Conservation (phyloP, 345 rosid species). For the Hibiscus tridactylites region DNA sequence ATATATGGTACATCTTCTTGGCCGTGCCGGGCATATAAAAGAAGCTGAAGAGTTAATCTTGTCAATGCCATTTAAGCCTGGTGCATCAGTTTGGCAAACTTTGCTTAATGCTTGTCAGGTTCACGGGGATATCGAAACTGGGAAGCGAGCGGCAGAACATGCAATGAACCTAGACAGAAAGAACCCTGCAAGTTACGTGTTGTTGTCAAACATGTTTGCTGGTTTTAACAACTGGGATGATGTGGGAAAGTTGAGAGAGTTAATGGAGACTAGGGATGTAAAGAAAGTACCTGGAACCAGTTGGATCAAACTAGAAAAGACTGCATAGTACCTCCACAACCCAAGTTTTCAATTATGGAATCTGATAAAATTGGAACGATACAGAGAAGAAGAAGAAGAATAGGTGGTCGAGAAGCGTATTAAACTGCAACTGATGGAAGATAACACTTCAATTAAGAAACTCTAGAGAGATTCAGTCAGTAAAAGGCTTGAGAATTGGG, state of each 20-base stretch:
- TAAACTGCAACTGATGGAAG: neutral
- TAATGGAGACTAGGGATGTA: constrained; percentile 39
- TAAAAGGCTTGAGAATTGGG: neutral
- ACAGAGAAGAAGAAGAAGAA: too few relatives aligned
- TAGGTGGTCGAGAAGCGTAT: neutral
- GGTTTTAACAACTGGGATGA: constrained; percentile 36
- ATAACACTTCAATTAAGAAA: neutral
- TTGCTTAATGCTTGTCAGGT: constrained; percentile 39
- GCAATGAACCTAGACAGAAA: constrained; percentile 29
- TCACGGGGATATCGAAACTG: constrained; percentile 45
- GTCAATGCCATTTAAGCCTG: constrained; percentile 37
- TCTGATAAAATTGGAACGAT: neutral
- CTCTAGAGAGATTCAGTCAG: too few relatives aligned
- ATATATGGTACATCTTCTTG: constrained; percentile 46
- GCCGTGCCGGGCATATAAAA: constrained; percentile 35
- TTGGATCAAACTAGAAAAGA: constrained; percentile 28
- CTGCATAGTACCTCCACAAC: neutral
- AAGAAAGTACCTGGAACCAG: constrained; percentile 52
- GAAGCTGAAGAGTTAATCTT: constrained; percentile 45
- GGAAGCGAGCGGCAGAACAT: constrained; percentile 34
- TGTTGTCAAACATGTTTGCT: constrained; percentile 47
- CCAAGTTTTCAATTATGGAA: neutral
- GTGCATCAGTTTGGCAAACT: constrained; percentile 48
- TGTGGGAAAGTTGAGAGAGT: constrained; percentile 34
- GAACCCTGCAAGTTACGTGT: constrained; percentile 38